Evolutionary conservation across 306 rosid genomes (phyloP), one percentile per base, ranked within the genome.

Genomic region (Casuarina glauca): DNA sequence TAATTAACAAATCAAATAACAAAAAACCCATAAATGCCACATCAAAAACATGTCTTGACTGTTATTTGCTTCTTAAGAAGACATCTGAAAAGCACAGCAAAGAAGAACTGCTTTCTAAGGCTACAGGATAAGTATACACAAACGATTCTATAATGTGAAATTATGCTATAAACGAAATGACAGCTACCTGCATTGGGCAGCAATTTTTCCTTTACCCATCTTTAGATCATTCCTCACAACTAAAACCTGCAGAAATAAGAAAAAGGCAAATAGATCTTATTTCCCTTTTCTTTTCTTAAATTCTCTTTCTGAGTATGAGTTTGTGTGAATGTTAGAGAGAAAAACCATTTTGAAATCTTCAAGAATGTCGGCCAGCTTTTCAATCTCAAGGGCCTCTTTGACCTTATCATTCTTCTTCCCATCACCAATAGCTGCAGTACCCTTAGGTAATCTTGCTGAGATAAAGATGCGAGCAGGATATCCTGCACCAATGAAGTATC

Each of bases 201-300:
- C 97, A 86, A 95, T 91, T 72, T 95, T 95, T 72, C 99, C 99
- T 82, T 95, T 95, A 41, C 99, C 99, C 97, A 95, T 95, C 88
- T 95, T 95, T 52, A 95, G 90, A 86, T 95, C 97, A 84, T 95
- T 95, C 71, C 97, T 86, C 26, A 91, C 99, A 17, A 95, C 97
- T 68, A 95, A 88, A 72, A 94, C 86, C 98, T 94, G 80, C 84
- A 72, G 3, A 75, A 44, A 17, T 41, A 32, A 26, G 5, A 32
- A 45, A 68, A 58, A 6, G 5, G 8, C 16, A 64, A 67, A 44
- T 19, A 41, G 51, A 61, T 53, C 67, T 75, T 66, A 57, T 0
- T 52, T 44, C 20, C 55, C 55, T 54, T 46, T 61, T 68, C 50
- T 66, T 70, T 76, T 70, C 9, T n/a, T 73, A 48, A 45, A 61